Conservation (phyloP, 345 rosid species). For the Xanthoceras sorbifolium region DNA sequence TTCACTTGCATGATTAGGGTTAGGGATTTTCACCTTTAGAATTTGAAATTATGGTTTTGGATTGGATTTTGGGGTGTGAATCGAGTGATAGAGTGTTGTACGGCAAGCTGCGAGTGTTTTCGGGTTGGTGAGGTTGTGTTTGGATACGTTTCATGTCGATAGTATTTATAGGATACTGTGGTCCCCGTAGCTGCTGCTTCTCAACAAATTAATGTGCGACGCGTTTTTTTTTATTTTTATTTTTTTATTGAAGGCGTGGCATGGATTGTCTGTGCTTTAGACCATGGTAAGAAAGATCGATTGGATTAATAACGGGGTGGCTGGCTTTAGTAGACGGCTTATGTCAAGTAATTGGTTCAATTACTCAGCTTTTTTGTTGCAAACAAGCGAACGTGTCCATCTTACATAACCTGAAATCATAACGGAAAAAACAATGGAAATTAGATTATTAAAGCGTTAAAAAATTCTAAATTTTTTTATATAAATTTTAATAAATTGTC, state of each 20-base stretch:
- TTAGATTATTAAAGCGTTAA: too few species aligned
- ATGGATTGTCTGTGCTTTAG: neutral
- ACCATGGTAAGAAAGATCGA: neutral
- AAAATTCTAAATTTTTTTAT: too few species aligned
- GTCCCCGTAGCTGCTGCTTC: conserved; percentile 14
- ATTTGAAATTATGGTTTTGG: neutral
- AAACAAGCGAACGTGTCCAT: too few species aligned
- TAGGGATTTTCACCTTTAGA: neutral
- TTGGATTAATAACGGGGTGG: neutral
- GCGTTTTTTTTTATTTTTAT: too few species aligned
- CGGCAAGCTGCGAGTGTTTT: neutral
- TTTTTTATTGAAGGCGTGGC: neutral
- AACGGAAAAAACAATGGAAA: too few species aligned
- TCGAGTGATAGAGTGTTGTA: neutral
- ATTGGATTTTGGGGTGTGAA: neutral
- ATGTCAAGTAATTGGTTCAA: neutral
- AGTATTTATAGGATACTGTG: conserved; percentile 30
- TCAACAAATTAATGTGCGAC: neutral
- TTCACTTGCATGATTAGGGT: conserved; percentile 36
- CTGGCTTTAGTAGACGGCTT: neutral
- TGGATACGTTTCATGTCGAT: too few species aligned
- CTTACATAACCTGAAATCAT: too few species aligned
- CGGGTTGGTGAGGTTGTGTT: too few species aligned
- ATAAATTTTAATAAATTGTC: too few species aligned
- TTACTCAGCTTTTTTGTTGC: too few species aligned